Evolutionary conservation across 495 filamentous ascomycete species (phyloP).

Genomic region (Jackrogersella minutella): DNA sequence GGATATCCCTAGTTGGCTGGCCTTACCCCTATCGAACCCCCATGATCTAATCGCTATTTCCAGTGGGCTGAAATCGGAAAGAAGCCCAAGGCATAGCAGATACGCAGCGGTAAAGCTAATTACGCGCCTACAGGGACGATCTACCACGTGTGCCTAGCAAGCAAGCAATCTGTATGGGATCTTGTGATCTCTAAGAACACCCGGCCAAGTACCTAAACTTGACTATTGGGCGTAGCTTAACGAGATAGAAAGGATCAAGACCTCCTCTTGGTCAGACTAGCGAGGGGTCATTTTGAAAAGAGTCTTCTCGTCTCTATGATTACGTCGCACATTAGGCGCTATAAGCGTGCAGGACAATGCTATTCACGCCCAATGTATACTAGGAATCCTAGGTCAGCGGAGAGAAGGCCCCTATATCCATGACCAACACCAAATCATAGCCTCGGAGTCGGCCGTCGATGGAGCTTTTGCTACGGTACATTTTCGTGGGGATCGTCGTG

Average conservation of each 20-base stretch:
- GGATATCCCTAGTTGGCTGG: neutral
- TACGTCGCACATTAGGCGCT: conserved; percentile 9
- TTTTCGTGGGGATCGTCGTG: neutral
- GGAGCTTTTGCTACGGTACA: conserved; percentile 18
- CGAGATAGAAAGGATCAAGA: neutral
- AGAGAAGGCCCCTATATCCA: conserved; percentile 3
- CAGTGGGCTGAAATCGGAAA: neutral
- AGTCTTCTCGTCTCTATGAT: neutral
- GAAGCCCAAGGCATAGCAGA: neutral
- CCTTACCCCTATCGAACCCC: conserved; percentile 10
- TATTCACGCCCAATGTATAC: conserved; percentile 28
- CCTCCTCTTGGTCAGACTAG: neutral
- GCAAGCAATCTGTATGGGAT: neutral
- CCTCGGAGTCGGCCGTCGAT: conserved; percentile 7
- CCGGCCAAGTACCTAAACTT: neutral
- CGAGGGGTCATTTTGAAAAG: conserved; percentile 14
- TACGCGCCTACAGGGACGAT: conserved; percentile 10
- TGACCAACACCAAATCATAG: conserved; percentile 5
- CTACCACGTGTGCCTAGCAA: conserved; percentile 20
- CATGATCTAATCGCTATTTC: neutral
- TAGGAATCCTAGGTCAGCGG: conserved; percentile 23
- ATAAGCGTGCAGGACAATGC: conserved; percentile 12
- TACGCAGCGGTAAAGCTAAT: conserved; percentile 22
- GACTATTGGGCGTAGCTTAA: conserved; percentile 7
- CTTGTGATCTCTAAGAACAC: neutral